Evolutionary conservation across 2,329 filamentous ascomycete species (phyloP).

Genomic region (Colletotrichum tropicale): DNA sequence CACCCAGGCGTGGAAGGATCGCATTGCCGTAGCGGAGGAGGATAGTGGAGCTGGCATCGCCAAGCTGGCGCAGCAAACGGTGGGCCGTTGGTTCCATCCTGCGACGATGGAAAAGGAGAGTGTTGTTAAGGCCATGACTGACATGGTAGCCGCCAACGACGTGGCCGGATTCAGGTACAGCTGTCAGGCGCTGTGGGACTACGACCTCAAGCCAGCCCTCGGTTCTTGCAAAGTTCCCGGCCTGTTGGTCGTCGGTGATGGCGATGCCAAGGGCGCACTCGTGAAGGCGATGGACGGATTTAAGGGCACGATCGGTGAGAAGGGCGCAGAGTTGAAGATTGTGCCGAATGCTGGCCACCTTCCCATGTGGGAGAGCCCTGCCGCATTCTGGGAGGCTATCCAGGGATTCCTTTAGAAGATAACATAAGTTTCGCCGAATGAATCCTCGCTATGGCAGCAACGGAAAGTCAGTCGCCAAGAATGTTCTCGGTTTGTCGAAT

Average conservation of each 20-base stretch:
- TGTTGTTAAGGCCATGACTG: slow-evolving; percentile 60
- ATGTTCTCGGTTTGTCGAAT: not conserved
- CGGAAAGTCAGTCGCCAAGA: not conserved
- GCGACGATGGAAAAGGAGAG: slow-evolving; percentile 49
- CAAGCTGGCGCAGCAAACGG: slow-evolving; percentile 72
- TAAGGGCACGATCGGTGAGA: slow-evolving; percentile 59
- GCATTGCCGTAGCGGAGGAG: slow-evolving; percentile 69
- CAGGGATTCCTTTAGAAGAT: slow-evolving; percentile 56
- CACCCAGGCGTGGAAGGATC: slow-evolving; percentile 79
- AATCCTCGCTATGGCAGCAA: not conserved
- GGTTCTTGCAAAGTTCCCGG: slow-evolving; percentile 60
- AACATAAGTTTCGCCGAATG: not conserved
- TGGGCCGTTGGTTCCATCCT: slow-evolving; percentile 80
- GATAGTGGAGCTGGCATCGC: slow-evolving; percentile 63
- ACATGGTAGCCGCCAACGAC: slow-evolving; percentile 73
- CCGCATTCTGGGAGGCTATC: slow-evolving; percentile 69
- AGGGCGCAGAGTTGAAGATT: slow-evolving; percentile 63
- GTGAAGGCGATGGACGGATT: slow-evolving; percentile 83
- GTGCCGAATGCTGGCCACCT: slow-evolving; percentile 78
- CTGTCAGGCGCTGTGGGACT: slow-evolving; percentile 74
- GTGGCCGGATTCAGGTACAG: slow-evolving; percentile 71
- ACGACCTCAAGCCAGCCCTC: slow-evolving; percentile 67
- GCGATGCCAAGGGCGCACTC: slow-evolving; percentile 72
- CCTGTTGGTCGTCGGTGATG: slow-evolving; percentile 73
- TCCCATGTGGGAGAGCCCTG: slow-evolving; percentile 80